Base-by-base conservation (phyloP, 2,329 filamentous ascomycete genomes). In the Diaporthe citri region DNA sequence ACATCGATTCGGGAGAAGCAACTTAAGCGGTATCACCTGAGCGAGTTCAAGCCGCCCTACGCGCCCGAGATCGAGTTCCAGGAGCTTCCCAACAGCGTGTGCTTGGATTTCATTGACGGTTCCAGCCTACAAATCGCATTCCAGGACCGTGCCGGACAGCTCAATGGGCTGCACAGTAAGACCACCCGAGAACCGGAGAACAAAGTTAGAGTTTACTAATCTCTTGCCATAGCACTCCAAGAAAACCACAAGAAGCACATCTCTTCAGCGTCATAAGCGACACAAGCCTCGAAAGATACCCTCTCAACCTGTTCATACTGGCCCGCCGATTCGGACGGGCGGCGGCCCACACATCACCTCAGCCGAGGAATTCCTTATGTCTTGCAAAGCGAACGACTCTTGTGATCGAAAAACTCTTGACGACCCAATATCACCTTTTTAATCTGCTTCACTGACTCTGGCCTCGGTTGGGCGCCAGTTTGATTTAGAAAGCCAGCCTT, bases 61-160 rank as follows among this genome's bases (percentile, higher is more conserved):
- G 88, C 94, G 22, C 97, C 97, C 0, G 96, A 98, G 82, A 93
- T 97, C 75, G 97, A 98, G 81, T 88, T 95, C 78, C 94, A 98
- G 85, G 97, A 99, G 85, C 88, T 99, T 71, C 95, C 96, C 3
- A 95, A 98, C 85, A 98, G 95, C 80, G 90, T 93, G 5, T 87
- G 90, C 10, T 83, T 92, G 60, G 89, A 92, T 78, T 89, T 93
- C 76, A 79, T 91, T 25, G 90, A 90, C 69, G 90, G 91, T 4
- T 90, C 89, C n/a, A 87, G 87, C 62, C 83, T 93, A 74, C 91
- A 93, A 80, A 84, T 93, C 79, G 91, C 91, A 31, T 93, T 91
- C 77, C 90, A 90, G 82, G 90, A 92, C 81, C 87, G 90, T 72
- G 83, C 86, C 36, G 89, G 90, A 17, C 91, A 93, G 83, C 81